phyloP scores from a whole-genome alignment of 495 filamentous ascomycete species.

The Trypethelium eluteriae region DNA sequence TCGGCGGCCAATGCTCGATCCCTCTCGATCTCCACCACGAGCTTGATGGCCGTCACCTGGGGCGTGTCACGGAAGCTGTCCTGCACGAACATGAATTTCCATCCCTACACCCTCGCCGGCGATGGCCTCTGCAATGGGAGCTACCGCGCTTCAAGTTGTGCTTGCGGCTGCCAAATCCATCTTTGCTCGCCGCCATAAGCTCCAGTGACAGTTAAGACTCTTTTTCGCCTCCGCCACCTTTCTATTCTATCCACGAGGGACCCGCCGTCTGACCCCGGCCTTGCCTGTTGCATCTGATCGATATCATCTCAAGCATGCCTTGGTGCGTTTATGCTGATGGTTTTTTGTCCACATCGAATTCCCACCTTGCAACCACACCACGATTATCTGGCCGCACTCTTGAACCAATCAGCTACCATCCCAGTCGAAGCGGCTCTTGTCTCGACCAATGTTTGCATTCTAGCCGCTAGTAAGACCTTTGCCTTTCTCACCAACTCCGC shows the following conservation, averaged over 20 bases:
- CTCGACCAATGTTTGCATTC: not conserved
- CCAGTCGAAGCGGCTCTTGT: not conserved
- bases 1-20: slow-evolving; percentile 10
- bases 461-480: not conserved
- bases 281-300: not conserved
- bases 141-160: not conserved
- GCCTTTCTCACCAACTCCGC: not conserved
- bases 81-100: slow-evolving; percentile 9
- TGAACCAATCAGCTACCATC: not conserved
- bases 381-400: not conserved
- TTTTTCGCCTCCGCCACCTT: no score
- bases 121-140: not conserved
- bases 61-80: slow-evolving; percentile 6
- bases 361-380: not conserved
- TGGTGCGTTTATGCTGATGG: slow-evolving; percentile 7
- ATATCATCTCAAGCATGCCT: slow-evolving; percentile 13
- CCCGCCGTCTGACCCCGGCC: slow-evolving; percentile 1
- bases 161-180: not conserved
- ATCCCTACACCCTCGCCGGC: slow-evolving; percentile 6
- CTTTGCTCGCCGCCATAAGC: not conserved
- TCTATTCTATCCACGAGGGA: not conserved
- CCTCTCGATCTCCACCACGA: slow-evolving; percentile 9
- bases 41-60: slow-evolving; percentile 2
- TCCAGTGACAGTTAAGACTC: no score
- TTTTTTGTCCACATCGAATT: slow-evolving; percentile 10